Conservation (phyloP, 1,284 basidiomycete genomes). For the Ustilago loliicola region DNA sequence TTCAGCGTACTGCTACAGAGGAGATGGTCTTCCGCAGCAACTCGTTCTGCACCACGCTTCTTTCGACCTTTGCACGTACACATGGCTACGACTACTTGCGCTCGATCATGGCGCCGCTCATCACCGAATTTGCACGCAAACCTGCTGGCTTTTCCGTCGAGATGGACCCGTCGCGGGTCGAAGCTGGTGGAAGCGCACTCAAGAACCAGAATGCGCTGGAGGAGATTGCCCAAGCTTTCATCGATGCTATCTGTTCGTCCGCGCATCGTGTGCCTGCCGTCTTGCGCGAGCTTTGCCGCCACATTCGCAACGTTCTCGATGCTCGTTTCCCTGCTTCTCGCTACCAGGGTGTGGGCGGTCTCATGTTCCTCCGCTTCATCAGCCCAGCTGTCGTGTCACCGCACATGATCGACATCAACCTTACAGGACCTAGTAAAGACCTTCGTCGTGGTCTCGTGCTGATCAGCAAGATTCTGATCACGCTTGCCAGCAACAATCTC, state of each 20-base stretch:
- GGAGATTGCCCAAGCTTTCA: conserved; percentile 65
- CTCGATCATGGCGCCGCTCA: conserved; percentile 63
- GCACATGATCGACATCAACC: conserved; percentile 66
- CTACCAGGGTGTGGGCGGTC: conserved; percentile 66
- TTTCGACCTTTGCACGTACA: conserved; percentile 63
- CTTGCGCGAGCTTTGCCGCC: conserved; percentile 65
- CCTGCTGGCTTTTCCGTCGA: conserved; percentile 64
- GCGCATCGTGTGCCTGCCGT: conserved; percentile 65
- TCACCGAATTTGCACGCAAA: conserved; percentile 62
- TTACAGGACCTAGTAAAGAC: conserved; percentile 58
- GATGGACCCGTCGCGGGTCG: conserved; percentile 61
- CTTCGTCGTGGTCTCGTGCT: conserved; percentile 61
- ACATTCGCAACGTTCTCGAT: conserved; percentile 64
- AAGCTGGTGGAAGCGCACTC: conserved; percentile 54
- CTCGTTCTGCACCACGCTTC: conserved; percentile 62
- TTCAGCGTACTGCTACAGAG: conserved; percentile 57
- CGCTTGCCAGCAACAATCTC: conserved; percentile 64
- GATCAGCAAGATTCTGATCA: conserved; percentile 67
- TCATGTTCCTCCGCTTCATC: conserved; percentile 68
- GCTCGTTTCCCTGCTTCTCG: conserved; percentile 61
- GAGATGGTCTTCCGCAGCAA: conserved; percentile 69
- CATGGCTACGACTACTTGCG: conserved; percentile 68
- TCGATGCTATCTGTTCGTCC: conserved; percentile 66
- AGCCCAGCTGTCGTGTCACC: conserved; percentile 65
- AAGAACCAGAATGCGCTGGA: conserved; percentile 62